Base-by-base conservation (phyloP, 805 yeast species). In the Hanseniaspora clermontiae region DNA sequence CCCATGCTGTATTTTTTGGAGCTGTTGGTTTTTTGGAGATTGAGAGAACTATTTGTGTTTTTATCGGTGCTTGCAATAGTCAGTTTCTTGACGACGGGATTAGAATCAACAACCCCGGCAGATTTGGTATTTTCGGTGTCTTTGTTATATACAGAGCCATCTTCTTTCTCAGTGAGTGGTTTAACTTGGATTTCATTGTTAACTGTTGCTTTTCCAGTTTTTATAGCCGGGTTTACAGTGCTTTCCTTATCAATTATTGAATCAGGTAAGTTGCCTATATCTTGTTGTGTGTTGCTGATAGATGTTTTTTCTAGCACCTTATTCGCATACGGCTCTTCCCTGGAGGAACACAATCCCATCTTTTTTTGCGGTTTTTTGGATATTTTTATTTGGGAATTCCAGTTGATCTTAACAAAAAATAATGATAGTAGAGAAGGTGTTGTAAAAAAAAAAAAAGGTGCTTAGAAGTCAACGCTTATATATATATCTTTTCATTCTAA, bases 331-430 rank as follows among this genome's bases (percentile, higher is more conserved):
- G 32, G 36, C 10, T 34, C 46, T 32, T 38, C 37, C 15, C 38
- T 52, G 6, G 56, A 52, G 11, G 50, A n/a, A 45, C 56, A 52
- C 15, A 52, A 9, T 38, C 56, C 56, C 56, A 52, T 50, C 7
- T 14, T 36, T 7, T 12, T 15, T 36, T 32, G 3, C 10, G 14
- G 15, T 2, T 36, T 14, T n/a, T 36, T 36, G 15, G 38, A 14
- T 36, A n/a, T 14, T 36, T 2, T 36, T 36, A 12, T 2, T 12
- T 36, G n/a, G n/a, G n/a, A 12, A 36, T 36, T 5, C 36, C 10
- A 31, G 32, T 31, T n/a, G n/a, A n/a, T n/a, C n/a, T n/a, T n/a
- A n/a, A n/a, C n/a, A n/a, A n/a, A n/a, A n/a, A n/a, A n/a, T n/a
- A n/a, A n/a, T n/a, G n/a, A n/a, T n/a, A n/a, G n/a, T n/a, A n/a